Base-by-base conservation (phyloP, 129 eudicot species). In the Chrysanthemum makinoi region DNA sequence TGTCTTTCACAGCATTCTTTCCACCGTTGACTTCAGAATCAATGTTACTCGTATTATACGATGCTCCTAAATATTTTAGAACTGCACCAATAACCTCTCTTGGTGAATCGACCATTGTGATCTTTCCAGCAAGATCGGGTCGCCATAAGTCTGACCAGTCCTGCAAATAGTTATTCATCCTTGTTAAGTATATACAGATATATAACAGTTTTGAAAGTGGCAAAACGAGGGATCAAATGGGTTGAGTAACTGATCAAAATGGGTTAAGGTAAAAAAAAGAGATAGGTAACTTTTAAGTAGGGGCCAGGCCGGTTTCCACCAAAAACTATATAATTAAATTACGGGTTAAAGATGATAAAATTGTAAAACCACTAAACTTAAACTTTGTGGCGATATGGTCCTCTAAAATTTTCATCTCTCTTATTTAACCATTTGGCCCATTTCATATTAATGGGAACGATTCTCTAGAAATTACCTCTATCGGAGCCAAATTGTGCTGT, bases 91-190 rank as follows among this genome's bases (percentile, higher is more conserved):
- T 70, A 33, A 94, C 86, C 78, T 94, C 99, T 80, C 99, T 81
- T 13, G 97, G 90, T 74, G 96, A 90, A 81, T 94, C 93, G 33
- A 94, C 83, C 99, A 94, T 94, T 52, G 94, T 76, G 68, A 94
- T 94, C 79, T 76, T 94, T 68, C 99, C 96, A 24, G 89, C 86
- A 77, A 94, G 97, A 73, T 90, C 99, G 51, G 94, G 86, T 51
- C 96, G 88, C 99, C 99, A 94, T 50, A 94, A 79, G 82, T 94
- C 99, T 62, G 81, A 80, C 99, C 99, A 94, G 81, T 94, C 99
- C 99, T 94, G 83, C 80, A 87, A 6, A 59, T 46, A 28, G 19
- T 10, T 56, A 57, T 66, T 13, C 14, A 28, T 30, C 49, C 53
- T 20, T 13, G 15, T n/a, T 6, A 52, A 65, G 58, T 16, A 46